Conservation (phyloP, 2,329 filamentous ascomycete genomes). For the Alternaria sp. region DNA sequence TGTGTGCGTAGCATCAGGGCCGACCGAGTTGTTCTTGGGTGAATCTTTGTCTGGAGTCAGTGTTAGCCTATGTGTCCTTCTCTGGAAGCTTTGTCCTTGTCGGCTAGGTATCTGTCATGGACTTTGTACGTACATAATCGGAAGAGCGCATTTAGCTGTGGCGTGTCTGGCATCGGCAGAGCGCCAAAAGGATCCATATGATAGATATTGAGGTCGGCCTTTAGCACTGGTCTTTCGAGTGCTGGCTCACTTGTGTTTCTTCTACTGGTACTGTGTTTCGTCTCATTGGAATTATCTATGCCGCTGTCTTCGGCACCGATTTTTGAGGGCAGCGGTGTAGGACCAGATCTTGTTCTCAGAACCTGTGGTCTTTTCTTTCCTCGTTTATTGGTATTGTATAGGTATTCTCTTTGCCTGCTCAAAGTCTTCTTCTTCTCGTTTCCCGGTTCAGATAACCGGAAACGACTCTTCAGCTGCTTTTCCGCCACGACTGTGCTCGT, state of each 20-base stretch:
- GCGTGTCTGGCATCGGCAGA: constrained; percentile 33
- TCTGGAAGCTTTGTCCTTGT: neutral
- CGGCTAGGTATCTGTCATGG: no score
- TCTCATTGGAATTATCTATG: no score
- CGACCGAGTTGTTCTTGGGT: constrained; percentile 29
- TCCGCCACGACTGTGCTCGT: constrained; percentile 33
- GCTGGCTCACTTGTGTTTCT: neutral
- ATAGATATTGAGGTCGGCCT: constrained; percentile 22
- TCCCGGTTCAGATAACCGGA: constrained; percentile 21
- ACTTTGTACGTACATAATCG: constrained; percentile 31
- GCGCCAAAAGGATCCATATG: constrained; percentile 38
- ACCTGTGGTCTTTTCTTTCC: neutral
- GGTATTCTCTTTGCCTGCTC: neutral
- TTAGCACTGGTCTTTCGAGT: constrained; percentile 1
- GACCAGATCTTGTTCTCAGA: neutral
- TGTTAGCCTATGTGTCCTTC: neutral
- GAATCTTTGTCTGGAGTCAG: constrained; percentile 24
- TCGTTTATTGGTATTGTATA: neutral
- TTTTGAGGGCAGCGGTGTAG: neutral
- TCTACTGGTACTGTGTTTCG: neutral
- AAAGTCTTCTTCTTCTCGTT: neutral
- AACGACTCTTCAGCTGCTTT: constrained; percentile 32
- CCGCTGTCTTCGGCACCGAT: neutral
- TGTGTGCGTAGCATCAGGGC: constrained; percentile 30
- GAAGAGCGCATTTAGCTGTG: constrained; percentile 32